Conservation (phyloP, 345 rosid genomes). For the Salix udensis region DNA sequence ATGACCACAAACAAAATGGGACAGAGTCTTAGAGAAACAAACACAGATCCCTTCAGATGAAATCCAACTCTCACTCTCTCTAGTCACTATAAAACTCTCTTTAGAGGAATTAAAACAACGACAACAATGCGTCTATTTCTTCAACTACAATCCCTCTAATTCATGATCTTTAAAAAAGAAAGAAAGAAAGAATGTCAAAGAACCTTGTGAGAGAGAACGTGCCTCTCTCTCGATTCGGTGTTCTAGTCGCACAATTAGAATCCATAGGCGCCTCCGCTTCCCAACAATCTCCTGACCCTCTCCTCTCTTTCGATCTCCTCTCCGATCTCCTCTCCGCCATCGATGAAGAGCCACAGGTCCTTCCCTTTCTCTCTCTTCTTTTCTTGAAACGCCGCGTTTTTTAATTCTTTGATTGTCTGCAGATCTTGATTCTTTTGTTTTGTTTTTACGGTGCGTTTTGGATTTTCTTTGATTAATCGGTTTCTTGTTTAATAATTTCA, state of each 20-base stretch:
- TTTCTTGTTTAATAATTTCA: slow-evolving; percentile 27
- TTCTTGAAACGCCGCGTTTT: neutral
- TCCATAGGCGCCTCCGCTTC: slow-evolving; percentile 85
- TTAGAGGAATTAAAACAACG: too few species aligned
- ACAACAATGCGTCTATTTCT: too few species aligned
- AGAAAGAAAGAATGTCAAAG: slow-evolving; percentile 45
- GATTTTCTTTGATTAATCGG: neutral
- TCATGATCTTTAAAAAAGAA: slow-evolving; percentile 7
- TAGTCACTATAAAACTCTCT: too few species aligned
- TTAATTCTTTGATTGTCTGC: neutral
- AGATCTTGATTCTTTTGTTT: neutral
- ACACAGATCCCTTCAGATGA: neutral
- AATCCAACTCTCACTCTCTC: too few species aligned
- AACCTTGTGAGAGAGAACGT: slow-evolving; percentile 64
- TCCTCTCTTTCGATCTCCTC: slow-evolving; percentile 94
- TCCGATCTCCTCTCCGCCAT: slow-evolving; percentile 96
- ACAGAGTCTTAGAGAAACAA: too few species aligned
- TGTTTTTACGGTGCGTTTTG: neutral
- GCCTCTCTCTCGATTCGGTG: slow-evolving; percentile 94
- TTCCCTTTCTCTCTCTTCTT: neutral
- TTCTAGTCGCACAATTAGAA: slow-evolving; percentile 87
- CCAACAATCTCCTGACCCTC: slow-evolving; percentile 80
- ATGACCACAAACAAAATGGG: too few species aligned
- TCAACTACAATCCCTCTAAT: too few species aligned
- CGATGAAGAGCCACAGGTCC: slow-evolving; percentile 81